Conservation (phyloP, 192 early-diverging fungal genomes). For the Entomortierella parvispora region DNA sequence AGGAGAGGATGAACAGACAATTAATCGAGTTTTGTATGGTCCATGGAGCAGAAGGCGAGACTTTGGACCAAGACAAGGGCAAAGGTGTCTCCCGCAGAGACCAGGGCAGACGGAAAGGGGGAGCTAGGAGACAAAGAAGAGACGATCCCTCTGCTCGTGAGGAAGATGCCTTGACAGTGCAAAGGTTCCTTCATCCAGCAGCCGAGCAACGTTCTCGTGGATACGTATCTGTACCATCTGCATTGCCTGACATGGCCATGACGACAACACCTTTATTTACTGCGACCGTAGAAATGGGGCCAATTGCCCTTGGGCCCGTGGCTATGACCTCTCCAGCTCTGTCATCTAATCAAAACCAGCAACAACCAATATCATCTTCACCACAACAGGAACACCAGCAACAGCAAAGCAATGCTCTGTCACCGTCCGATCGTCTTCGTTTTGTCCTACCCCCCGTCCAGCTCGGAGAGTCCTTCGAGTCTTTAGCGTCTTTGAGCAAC, state of each 20-base stretch:
- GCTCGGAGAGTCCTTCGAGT: slow-evolving; percentile 40
- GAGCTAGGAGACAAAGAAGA: background rate
- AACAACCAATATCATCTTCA: background rate
- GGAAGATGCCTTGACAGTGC: slow-evolving; percentile 9
- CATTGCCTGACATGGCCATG: background rate
- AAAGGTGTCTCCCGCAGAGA: background rate
- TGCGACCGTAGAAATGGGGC: background rate
- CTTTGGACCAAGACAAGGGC: background rate
- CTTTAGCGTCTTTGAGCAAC: background rate
- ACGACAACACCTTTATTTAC: background rate
- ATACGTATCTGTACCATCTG: slow-evolving; percentile 7
- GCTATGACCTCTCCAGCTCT: background rate
- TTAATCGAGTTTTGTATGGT: slow-evolving; percentile 51
- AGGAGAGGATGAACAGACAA: slow-evolving; percentile 34
- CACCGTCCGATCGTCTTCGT: slow-evolving; percentile 23
- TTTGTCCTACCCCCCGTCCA: slow-evolving; percentile 36
- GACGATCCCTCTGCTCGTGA: slow-evolving; percentile 14
- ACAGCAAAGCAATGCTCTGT: background rate
- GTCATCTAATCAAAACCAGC: background rate
- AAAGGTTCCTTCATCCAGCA: slow-evolving; percentile 35
- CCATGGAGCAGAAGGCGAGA: slow-evolving; percentile 5
- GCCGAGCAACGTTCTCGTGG: slow-evolving; percentile 12
- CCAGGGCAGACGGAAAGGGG: background rate
- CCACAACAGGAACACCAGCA: background rate
- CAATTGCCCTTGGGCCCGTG: background rate